Evolutionary conservation across 2,329 filamentous ascomycete genomes (phyloP).

Genomic region (Coniochaeta ligniaria): DNA sequence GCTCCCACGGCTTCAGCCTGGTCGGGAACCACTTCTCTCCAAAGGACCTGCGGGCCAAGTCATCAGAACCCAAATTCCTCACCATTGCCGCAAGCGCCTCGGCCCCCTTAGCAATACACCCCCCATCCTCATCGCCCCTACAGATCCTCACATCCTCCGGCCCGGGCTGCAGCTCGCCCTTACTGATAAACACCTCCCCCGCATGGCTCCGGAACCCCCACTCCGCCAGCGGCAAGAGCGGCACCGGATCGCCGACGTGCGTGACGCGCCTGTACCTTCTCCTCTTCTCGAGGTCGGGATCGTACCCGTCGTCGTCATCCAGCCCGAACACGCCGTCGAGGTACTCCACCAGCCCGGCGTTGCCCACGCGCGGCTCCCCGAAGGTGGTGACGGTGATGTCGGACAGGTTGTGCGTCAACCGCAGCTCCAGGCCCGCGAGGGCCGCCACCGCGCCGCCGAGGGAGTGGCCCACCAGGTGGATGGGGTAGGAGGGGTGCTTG

Average conservation of each 20-base stretch:
- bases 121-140: slow-evolving; percentile 59
- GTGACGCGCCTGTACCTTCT: slow-evolving; percentile 69
- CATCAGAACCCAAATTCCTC: slow-evolving; percentile 6
- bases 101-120: slow-evolving; percentile 55
- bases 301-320: slow-evolving; percentile 19
- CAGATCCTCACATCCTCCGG: slow-evolving; percentile 66
- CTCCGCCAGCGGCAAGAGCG: slow-evolving; percentile 74
- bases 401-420: slow-evolving; percentile 63
- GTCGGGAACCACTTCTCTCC: slow-evolving; percentile 40
- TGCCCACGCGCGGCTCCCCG: slow-evolving; percentile 71
- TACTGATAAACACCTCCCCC: slow-evolving; percentile 81
- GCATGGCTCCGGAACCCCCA: slow-evolving; percentile 84
- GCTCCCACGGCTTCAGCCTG: slow-evolving; percentile 73
- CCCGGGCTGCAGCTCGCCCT: slow-evolving; percentile 59
- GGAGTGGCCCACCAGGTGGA: slow-evolving; percentile 83
- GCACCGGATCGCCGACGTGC: slow-evolving; percentile 80
- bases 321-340: slow-evolving; percentile 47
- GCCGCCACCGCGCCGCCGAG: slow-evolving; percentile 88
- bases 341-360: slow-evolving; percentile 46
- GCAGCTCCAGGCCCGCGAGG: slow-evolving; percentile 76
- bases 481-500: slow-evolving; percentile 60
- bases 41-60: slow-evolving; percentile 7
- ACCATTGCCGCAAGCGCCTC: slow-evolving; percentile 13
- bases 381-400: slow-evolving; percentile 80
- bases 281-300: slow-evolving; percentile 21